A percentile compares a stretch with the other conserved stretches of the same genome.
Conservation (phyloP, 345 rosid genomes). For the Citrus unshiu region DNA sequence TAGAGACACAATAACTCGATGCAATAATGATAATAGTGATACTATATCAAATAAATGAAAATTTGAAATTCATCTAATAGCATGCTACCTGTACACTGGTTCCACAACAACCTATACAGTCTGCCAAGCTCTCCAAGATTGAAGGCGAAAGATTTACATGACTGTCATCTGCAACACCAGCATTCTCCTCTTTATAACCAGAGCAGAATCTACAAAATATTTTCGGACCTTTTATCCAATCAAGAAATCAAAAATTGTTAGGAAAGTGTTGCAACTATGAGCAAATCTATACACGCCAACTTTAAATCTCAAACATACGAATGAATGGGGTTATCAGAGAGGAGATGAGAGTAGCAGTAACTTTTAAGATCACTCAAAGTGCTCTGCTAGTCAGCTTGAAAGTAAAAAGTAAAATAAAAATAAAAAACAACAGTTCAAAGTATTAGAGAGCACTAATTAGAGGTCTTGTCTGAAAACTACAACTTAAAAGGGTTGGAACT, state of each 20-base stretch:
- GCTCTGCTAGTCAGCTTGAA: background rate
- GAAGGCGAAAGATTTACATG: slow-evolving; percentile 16
- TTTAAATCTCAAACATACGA: background rate
- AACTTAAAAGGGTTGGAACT: background rate
- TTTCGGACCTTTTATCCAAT: slow-evolving; percentile 55
- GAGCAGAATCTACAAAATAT: slow-evolving; percentile 49
- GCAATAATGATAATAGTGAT: background rate
- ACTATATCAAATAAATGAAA: background rate
- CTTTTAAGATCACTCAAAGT: background rate
- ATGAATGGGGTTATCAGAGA: too few species aligned
- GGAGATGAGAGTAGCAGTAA: background rate
- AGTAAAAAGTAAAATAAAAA: background rate
- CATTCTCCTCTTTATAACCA: slow-evolving; percentile 26
- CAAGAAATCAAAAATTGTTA: slow-evolving; percentile 14
- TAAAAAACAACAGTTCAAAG: background rate
- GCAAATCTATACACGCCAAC: background rate
- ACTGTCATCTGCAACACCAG: slow-evolving; percentile 29
- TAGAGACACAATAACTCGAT: background rate
- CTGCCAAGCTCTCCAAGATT: slow-evolving; percentile 69
- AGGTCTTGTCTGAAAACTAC: background rate
- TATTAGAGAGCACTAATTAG: background rate
- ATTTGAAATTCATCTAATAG: background rate
- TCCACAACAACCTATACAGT: slow-evolving; percentile 54
- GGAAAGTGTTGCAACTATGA: background rate
- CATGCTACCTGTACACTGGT: slow-evolving; percentile 33